Percentiles rank a stretch among this genome's conserved stretches.
phyloP scores from a whole-genome alignment of 2,329 filamentous ascomycete genomes.

The Fusarium buxicola region DNA sequence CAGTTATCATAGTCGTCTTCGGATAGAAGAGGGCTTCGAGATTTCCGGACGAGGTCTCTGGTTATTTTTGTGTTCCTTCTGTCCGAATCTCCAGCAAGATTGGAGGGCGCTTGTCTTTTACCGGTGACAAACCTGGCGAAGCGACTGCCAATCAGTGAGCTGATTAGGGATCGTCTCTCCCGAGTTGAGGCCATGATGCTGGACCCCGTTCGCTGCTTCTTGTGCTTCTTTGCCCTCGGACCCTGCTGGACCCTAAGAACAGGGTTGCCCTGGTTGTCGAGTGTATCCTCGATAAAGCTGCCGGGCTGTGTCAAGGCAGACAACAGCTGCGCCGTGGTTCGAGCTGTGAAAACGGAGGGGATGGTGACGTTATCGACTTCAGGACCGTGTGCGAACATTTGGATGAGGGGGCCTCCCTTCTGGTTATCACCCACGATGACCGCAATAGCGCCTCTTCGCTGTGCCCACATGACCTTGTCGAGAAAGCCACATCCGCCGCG shows the following conservation, averaged over 20 bases:
- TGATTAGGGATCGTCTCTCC: conserved; percentile 28
- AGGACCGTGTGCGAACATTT: conserved; percentile 98
- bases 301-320: conserved; percentile 85
- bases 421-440: conserved; percentile 95
- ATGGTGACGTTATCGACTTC: conserved; percentile 91
- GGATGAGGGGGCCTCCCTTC: conserved; percentile 87
- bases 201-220: conserved; percentile 19
- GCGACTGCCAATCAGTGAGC: conserved; percentile 9
- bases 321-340: conserved; percentile 92
- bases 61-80: conserved; percentile 16
- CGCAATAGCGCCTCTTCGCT: conserved; percentile 87
- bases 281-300: conserved; percentile 69
- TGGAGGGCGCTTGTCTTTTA: conserved; percentile 23
- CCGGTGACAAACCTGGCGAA: conserved; percentile 15
- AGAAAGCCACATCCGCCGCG: conserved; percentile 95
- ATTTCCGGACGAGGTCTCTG: conserved; percentile 21
- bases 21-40: conserved; percentile 32
- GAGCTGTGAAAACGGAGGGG: conserved; percentile 92
- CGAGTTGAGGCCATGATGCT: conserved; percentile 20
- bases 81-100: conserved; percentile 13
- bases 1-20: conserved; percentile 28
- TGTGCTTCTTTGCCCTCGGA: conserved; percentile 47
- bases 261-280: conserved; percentile 70
- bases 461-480: conserved; percentile 97
- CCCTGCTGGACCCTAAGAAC: conserved; percentile 65